Base-by-base conservation (phyloP, 192 early-diverging fungal species). In the Coemansia sp. region DNA sequence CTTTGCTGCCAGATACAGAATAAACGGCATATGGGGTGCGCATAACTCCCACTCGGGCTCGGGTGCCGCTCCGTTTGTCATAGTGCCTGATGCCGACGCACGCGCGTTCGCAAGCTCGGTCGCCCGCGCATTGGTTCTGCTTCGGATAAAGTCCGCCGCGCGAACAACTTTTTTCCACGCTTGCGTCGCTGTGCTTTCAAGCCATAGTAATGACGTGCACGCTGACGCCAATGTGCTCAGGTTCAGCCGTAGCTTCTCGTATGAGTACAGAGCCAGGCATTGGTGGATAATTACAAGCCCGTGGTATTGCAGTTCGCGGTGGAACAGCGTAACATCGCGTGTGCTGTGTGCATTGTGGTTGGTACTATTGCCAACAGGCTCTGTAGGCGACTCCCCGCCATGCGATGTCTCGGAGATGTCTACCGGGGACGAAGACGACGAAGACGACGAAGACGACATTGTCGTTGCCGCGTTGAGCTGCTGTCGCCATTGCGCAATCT, bases 41-140 rank as follows among this genome's bases (percentile, higher is more conserved):
- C 81, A 83, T 48, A 83, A 68, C 81, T 83, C 81, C 81, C 81
- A 83, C 34, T 83, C 81, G 14, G 81, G 81, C 72, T 83, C 81
- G 0, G 79, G 79, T 12, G 75, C 74, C 4, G 75, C 71, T 62
- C 79, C 79, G 52, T 82, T 76, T 15, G 79, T 16, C 79, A 77
- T 82, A 16, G 79, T 82, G 33, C 81, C 76, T 12, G 75, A 73
- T 6, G 49, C 69, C 34, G 75, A 78, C 1, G 72, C 59, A 3
- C 76, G 72, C 0, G 73, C 76, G 39, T 67, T 78, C 30, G 81
- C 72, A 14, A 83, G 68, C 63, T 78, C 71, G 12, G 72, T 69
- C 6, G 81, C 75, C 16, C 81, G 75, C 11, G 72, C 76, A 56
- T 78, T 64, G 7, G 70, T 61, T 18, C 55, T 58, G 43, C 52